Evolutionary conservation across 192 early-diverging fungal genomes (phyloP), one percentile per base, ranked within the genome.

Genomic region (Podila minutissima): DNA sequence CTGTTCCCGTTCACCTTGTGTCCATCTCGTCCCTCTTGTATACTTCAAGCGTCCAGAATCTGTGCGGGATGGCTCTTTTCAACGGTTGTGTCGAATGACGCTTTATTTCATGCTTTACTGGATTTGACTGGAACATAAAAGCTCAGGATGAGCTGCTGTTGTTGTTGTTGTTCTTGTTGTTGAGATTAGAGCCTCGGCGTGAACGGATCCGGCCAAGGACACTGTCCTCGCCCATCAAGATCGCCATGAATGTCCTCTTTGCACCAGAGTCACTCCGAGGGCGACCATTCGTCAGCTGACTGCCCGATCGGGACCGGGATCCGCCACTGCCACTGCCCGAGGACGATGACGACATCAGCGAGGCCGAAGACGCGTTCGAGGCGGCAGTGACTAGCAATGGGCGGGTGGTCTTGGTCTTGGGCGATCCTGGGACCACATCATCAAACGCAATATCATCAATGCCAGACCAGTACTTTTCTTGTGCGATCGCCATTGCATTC

Each of bases 221-320:
- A 61, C 71, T 62, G 57, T 81, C 77, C 53, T 81, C 77, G n/a
- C 66, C 77, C 77, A 81, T 81, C 31, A 81, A 57, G 55, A 81
- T 81, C 28, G 71, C 71, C 50, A 68, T 68, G 31, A 81, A 81
- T 17, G 70, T 67, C 37, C 71, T 65, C 35, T 73, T 66, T 1
- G 76, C 50, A 1, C 71, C 67, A n/a, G 77, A 81, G 31, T 81
- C 77, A 58, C 77, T 81, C 5, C 77, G 66, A 19, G 77, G 67
- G 10, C 77, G 70, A 38, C 74, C 74, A 46, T 29, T 35, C 24
- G 26, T 59, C 13, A 64, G 46, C 31, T 66, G 67, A 7, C 67
- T 69, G 33, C 33, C 33, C 22, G 67, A 69, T 22, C 67, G n/a
- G 5, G 57, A 26, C 57, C 57, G 32, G 1, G 35, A 41, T 46